A percentile compares a stretch with the other conserved stretches of the same genome.
Conservation (phyloP, 1,284 basidiomycete species). For the Ustilago loliicola region DNA sequence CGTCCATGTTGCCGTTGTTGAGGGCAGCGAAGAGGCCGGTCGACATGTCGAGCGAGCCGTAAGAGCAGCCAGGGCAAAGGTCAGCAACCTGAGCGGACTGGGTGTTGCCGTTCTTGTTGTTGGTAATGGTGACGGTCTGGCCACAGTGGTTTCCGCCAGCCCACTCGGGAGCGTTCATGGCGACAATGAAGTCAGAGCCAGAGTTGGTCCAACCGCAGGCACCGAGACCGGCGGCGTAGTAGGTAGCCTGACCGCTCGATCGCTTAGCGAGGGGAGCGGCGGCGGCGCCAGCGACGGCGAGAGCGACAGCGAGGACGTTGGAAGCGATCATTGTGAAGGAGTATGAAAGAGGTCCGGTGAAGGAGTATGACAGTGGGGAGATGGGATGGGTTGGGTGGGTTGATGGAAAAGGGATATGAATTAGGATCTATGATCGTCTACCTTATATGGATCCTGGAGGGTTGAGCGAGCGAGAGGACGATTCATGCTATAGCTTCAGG, state of each 20-base stretch:
- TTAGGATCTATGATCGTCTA: neutral
- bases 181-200: slow-evolving; percentile 63
- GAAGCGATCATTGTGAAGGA: slow-evolving; percentile 59
- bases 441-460: slow-evolving; percentile 35
- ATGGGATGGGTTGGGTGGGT: slow-evolving; percentile 4
- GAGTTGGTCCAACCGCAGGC: slow-evolving; percentile 56
- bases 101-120: slow-evolving; percentile 75
- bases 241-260: slow-evolving; percentile 58
- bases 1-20: slow-evolving; percentile 63
- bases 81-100: slow-evolving; percentile 78
- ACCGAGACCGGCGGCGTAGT: slow-evolving; percentile 60
- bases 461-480: neutral
- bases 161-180: slow-evolving; percentile 65
- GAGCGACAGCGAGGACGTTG: slow-evolving; percentile 52
- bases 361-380: slow-evolving; percentile 1
- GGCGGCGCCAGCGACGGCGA: slow-evolving; percentile 55
- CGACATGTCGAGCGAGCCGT: slow-evolving; percentile 83
- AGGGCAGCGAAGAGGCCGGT: slow-evolving; percentile 77
- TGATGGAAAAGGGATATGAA: slow-evolving; percentile 8
- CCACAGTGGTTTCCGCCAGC: slow-evolving; percentile 73
- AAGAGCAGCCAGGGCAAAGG: slow-evolving; percentile 80
- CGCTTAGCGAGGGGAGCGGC: slow-evolving; percentile 56
- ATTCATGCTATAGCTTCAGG: slow-evolving; percentile 25
- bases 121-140: slow-evolving; percentile 77
- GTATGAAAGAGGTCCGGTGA: neutral